phyloP scores from a whole-genome alignment of 164 flowering plant genomes.

The Vitis vinifera region DNA sequence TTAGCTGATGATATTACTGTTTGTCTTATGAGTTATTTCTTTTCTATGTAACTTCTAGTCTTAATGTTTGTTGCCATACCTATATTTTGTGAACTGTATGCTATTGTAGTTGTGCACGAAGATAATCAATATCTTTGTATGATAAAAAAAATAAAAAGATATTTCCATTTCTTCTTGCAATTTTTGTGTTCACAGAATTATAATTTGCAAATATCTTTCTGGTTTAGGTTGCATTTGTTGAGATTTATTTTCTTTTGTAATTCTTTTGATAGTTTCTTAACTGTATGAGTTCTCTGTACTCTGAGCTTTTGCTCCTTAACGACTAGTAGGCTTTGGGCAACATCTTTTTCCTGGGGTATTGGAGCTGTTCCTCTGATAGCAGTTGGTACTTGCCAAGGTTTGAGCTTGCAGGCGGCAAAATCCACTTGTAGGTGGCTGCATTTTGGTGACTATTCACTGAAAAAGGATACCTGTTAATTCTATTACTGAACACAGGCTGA shows the following conservation, averaged over 20 bases:
- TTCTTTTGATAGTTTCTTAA: slow-evolving; percentile 2
- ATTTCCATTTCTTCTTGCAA: too few relatives aligned
- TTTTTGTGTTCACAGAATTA: too few relatives aligned
- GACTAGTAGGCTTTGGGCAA: slow-evolving; percentile 23
- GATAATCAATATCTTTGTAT: too few relatives aligned
- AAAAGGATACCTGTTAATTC: too few relatives aligned
- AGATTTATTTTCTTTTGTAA: not conserved
- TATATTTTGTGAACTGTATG: too few relatives aligned
- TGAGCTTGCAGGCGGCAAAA: slow-evolving; percentile 20
- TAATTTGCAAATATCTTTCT: not conserved
- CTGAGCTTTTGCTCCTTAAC: slow-evolving; percentile 37
- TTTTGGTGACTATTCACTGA: not conserved
- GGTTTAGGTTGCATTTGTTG: not conserved
- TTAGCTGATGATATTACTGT: not conserved
- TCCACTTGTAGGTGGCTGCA: slow-evolving; percentile 11
- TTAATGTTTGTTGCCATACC: not conserved
- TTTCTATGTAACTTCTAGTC: not conserved
- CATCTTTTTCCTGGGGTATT: slow-evolving; percentile 16
- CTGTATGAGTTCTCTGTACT: not conserved
- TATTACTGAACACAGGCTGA: too few relatives aligned
- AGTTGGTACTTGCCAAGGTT: slow-evolving; percentile 20
- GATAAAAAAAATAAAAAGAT: too few relatives aligned
- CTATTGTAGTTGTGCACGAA: too few relatives aligned
- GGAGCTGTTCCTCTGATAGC: slow-evolving; percentile 24
- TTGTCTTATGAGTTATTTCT: not conserved